Percentiles rank a stretch among this genome's conserved stretches.
Evolutionary conservation across 495 filamentous ascomycete genomes (phyloP).

Genomic region (Podospora comata): DNA sequence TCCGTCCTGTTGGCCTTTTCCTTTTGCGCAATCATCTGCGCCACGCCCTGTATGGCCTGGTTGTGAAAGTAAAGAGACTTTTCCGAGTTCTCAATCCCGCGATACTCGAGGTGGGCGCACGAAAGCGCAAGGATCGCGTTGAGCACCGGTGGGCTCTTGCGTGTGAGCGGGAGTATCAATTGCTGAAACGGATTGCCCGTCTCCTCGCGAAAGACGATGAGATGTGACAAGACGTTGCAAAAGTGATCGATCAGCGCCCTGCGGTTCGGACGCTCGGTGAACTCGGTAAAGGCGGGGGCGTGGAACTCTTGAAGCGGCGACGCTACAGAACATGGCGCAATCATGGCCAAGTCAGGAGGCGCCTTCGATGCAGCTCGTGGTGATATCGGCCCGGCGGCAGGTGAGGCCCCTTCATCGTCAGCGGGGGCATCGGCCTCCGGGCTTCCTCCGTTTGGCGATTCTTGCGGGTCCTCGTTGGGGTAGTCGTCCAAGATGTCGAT

Average conservation of each 20-base stretch:
- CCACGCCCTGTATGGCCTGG: constrained; percentile 56
- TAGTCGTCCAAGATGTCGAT: constrained; percentile 22
- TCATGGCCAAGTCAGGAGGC: constrained; percentile 41
- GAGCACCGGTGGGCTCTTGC: constrained; percentile 50
- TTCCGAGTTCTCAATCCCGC: constrained; percentile 53
- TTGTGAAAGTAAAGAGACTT: constrained; percentile 59
- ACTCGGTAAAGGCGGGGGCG: constrained; percentile 53
- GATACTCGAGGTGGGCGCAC: constrained; percentile 57
- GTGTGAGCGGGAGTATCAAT: constrained; percentile 56
- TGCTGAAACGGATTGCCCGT: constrained; percentile 62
- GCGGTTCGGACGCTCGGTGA: constrained; percentile 52
- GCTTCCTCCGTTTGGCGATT: not conserved
- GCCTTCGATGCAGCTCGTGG: constrained; percentile 30
- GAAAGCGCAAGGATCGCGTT: constrained; percentile 59
- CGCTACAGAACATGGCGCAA: constrained; percentile 44
- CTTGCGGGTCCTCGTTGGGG: not conserved
- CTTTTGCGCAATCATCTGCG: constrained; percentile 53
- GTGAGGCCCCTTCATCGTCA: constrained; percentile 12
- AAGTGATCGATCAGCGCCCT: constrained; percentile 59
- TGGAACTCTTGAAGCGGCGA: constrained; percentile 52
- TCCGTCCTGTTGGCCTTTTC: constrained; percentile 51
- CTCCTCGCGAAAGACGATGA: constrained; percentile 62
- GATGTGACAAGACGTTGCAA: constrained; percentile 59
- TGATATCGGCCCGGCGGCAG: constrained; percentile 11
- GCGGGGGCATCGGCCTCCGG: constrained; percentile 12